Evolutionary conservation across 352 stramenopile species (phyloP).

Genomic region (Pythium folliculosum): DNA sequence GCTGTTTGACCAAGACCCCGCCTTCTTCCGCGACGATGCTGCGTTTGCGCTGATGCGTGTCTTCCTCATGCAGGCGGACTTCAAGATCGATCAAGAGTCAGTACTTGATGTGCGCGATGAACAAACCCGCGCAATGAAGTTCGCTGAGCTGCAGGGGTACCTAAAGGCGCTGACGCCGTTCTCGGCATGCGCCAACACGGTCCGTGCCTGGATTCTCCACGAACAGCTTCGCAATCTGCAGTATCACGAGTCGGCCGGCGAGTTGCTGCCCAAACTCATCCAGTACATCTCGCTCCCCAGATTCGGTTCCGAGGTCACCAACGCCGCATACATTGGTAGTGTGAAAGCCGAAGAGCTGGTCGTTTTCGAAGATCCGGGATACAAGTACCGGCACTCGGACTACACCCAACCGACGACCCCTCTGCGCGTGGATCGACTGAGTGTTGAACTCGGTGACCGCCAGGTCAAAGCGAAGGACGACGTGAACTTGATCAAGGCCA

Average conservation of each 20-base stretch:
- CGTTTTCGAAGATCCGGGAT: constrained; percentile 9
- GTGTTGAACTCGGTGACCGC: neutral
- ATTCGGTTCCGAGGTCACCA: constrained; percentile 14
- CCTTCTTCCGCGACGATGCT: neutral
- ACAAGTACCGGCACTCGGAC: neutral
- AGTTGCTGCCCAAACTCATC: constrained; percentile 13
- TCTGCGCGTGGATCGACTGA: constrained; percentile 6
- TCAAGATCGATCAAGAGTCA: neutral
- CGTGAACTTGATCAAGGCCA: constrained; percentile 11
- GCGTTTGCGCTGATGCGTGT: constrained; percentile 17
- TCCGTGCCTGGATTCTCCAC: constrained; percentile 22
- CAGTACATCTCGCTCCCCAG: constrained; percentile 22
- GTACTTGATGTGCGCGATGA: neutral
- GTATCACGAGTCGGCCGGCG: neutral
- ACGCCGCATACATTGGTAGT: constrained; percentile 1
- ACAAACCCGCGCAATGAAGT: neutral
- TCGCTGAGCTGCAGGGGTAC: neutral
- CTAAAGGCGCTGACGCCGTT: constrained; percentile 9
- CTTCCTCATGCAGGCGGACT: constrained; percentile 6
- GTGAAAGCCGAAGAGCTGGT: constrained; percentile 14
- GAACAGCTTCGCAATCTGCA: constrained; percentile 16
- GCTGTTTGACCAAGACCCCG: constrained; percentile 26
- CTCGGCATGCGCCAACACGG: constrained; percentile 2
- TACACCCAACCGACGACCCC: constrained; percentile 4
- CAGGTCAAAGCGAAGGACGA: constrained; percentile 1